These are phyloP conservation scores for Trichoderma hamatum DNA, from an alignment of 2,329 filamentous ascomycete species.

Conservation along the genomic window DNA sequence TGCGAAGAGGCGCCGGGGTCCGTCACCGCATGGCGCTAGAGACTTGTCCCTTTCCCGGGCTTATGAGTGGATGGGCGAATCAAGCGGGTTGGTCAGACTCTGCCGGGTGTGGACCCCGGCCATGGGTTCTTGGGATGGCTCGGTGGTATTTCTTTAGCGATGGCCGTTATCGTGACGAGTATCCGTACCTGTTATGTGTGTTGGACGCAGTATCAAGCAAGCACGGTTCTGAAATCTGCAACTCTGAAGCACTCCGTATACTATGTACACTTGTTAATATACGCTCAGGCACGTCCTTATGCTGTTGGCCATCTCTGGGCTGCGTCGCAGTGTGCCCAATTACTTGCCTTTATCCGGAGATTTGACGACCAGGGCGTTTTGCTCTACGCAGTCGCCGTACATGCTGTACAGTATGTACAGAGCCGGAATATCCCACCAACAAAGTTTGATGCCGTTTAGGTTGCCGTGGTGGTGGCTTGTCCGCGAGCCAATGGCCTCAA, in stretches of 20 bases:
- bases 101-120: conserved; percentile 2
- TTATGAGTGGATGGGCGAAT: conserved; percentile 1
- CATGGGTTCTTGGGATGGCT: conserved; percentile 13
- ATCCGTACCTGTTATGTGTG: neutral
- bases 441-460: conserved; percentile 13
- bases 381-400: neutral
- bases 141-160: conserved; percentile 16
- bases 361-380: neutral
- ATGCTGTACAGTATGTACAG: neutral
- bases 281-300: neutral
- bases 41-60: conserved; percentile 11
- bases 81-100: conserved; percentile 15
- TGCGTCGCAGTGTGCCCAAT: neutral
- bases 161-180: neutral
- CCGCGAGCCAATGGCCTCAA: neutral
- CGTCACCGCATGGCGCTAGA: conserved; percentile 22
- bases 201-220: neutral
- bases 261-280: neutral
- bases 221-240: neutral
- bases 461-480: neutral
- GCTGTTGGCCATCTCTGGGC: neutral
- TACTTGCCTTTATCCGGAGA: neutral
- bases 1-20: conserved; percentile 12
- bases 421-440: neutral
- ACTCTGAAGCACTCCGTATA: neutral